Conservation (phyloP, 768 basidiomycete species). For the Kwoniella sp. region DNA sequence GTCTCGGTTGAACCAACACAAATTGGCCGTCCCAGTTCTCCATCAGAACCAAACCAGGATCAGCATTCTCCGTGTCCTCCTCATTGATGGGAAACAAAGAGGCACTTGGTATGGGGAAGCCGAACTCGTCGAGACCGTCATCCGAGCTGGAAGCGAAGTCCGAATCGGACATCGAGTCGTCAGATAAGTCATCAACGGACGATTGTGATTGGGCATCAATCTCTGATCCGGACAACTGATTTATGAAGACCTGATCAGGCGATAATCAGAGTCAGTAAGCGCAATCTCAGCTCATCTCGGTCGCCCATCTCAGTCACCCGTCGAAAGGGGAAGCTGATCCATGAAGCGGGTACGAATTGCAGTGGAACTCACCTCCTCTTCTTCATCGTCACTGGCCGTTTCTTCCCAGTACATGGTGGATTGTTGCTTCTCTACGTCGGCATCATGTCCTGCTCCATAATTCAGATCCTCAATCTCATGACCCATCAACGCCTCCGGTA, state of each 20-base stretch:
- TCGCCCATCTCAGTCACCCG: no score
- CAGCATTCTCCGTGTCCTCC: conserved; percentile 17
- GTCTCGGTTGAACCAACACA: conserved; percentile 44
- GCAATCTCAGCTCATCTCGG: no score
- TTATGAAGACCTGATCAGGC: conserved; percentile 36
- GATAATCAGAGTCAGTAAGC: conserved; percentile 5
- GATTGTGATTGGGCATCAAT: conserved; percentile 44
- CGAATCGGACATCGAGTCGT: conserved; percentile 33
- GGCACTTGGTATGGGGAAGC: conserved; percentile 36
- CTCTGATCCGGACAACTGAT: conserved; percentile 48
- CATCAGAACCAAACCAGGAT: conserved; percentile 45
- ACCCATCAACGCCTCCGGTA: conserved; percentile 45
- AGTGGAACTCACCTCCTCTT: conserved; percentile 39
- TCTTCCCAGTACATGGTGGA: conserved; percentile 32
- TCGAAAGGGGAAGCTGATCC: no score
- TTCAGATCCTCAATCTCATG: conserved; percentile 51
- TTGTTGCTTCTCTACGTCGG: conserved; percentile 28
- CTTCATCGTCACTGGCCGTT: conserved; percentile 34
- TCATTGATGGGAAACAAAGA: conserved; percentile 24
- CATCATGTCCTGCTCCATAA: conserved; percentile 44
- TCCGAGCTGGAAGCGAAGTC: conserved; percentile 27
- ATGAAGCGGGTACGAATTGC: not conserved
- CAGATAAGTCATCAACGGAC: conserved; percentile 32
- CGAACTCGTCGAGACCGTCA: conserved; percentile 47
- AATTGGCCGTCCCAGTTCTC: conserved; percentile 53